These are phyloP conservation scores for Fusarium circinatum DNA, from an alignment of 2,329 filamentous ascomycete genomes.

Conservation along the genomic window DNA sequence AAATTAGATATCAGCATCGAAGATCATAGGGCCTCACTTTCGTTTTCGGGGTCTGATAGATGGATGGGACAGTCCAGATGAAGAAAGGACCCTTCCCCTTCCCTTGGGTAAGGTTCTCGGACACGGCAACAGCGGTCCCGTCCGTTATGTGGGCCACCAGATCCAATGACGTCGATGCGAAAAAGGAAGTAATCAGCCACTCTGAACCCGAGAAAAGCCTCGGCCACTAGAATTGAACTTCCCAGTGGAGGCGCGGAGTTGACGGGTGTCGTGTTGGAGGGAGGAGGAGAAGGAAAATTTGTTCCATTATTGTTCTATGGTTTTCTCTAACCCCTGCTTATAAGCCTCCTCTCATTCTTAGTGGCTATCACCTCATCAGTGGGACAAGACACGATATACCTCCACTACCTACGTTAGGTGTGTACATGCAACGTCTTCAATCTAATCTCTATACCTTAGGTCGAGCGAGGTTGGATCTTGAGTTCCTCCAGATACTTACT, in stretches of 20 bases:
- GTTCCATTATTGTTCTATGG: slow-evolving; percentile 32
- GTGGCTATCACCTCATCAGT: slow-evolving; percentile 20
- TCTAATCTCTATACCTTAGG: background rate
- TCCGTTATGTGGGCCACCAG: background rate
- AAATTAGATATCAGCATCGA: slow-evolving; percentile 4
- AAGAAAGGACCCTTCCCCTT: slow-evolving; percentile 16
- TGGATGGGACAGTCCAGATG: background rate
- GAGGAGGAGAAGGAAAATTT: background rate
- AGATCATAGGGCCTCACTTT: background rate
- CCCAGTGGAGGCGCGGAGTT: slow-evolving; percentile 21
- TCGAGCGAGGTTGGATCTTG: background rate
- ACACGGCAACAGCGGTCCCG: slow-evolving; percentile 1
- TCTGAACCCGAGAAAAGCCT: slow-evolving; percentile 4
- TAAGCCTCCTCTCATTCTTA: slow-evolving; percentile 2
- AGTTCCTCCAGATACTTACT: background rate
- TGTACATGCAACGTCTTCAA: background rate
- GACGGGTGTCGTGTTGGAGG: background rate
- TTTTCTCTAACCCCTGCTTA: slow-evolving; percentile 25
- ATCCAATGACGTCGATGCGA: slow-evolving; percentile 22
- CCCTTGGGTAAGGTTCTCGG: slow-evolving; percentile 2
- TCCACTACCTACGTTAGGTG: slow-evolving; percentile 1
- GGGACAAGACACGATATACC: slow-evolving; percentile 4
- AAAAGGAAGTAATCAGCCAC: slow-evolving; percentile 22
- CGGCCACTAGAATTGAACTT: slow-evolving; percentile 26
- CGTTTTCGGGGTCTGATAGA: background rate